Percentiles rank a stretch among this genome's conserved stretches.
Conservation (phyloP, 306 rosid species). For the Dryas drummondii region DNA sequence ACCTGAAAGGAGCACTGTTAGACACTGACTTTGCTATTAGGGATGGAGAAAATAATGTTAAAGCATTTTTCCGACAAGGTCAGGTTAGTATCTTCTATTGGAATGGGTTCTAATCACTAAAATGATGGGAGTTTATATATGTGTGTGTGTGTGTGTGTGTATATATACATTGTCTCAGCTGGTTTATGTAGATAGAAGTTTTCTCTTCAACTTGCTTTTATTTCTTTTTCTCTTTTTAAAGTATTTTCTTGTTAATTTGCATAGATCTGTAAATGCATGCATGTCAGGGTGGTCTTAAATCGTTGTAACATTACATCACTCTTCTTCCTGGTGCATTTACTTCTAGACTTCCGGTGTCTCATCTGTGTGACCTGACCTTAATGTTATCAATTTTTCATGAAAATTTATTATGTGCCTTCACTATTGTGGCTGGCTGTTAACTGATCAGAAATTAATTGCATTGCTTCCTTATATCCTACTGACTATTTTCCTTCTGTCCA, state of each 20-base stretch:
- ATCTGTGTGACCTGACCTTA: not conserved
- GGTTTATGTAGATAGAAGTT: not conserved
- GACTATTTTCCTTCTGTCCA: conserved; percentile 18
- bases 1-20: conserved; percentile 83
- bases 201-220: not conserved
- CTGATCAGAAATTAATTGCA: conserved; percentile 11
- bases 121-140: no score
- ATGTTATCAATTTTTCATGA: not conserved
- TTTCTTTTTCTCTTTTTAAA: not conserved
- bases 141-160: no score
- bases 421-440: conserved; percentile 8
- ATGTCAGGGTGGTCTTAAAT: not conserved
- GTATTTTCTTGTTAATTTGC: not conserved
- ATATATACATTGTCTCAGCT: no score
- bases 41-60: conserved; percentile 83
- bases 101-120: not conserved
- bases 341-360: not conserved
- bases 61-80: conserved; percentile 95
- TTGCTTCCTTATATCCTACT: conserved; percentile 23
- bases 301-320: not conserved
- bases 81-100: conserved; percentile 64
- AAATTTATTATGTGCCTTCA: not conserved
- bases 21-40: conserved; percentile 95
- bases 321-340: not conserved
- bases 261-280: not conserved